Conservation (phyloP, 768 basidiomycete genomes). For the Pulveroboletus sp. region DNA sequence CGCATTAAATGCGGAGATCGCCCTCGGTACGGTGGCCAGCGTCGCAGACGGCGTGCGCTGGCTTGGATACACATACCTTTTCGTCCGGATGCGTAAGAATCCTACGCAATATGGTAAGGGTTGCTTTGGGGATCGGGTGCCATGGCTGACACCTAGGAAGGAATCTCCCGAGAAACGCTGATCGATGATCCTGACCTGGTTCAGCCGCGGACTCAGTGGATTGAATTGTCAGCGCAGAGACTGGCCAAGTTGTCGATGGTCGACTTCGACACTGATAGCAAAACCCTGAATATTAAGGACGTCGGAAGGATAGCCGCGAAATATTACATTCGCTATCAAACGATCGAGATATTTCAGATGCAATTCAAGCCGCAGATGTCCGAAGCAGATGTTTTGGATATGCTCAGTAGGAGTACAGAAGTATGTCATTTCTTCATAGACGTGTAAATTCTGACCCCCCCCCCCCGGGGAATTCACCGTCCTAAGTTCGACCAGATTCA, state of each 20-base stretch:
- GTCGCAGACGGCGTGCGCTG: constrained; percentile 85
- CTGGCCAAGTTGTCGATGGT: constrained; percentile 81
- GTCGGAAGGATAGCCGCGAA: constrained; percentile 94
- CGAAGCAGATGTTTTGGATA: constrained; percentile 84
- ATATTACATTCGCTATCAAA: constrained; percentile 86
- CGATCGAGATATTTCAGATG: constrained; percentile 83
- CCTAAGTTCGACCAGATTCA: constrained; percentile 93
- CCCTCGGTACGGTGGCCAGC: constrained; percentile 90
- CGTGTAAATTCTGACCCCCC: not conserved
- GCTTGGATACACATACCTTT: constrained; percentile 96
- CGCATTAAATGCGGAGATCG: constrained; percentile 90
- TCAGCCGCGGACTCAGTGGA: constrained; percentile 63
- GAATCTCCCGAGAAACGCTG: constrained; percentile 65
- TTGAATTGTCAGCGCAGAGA: constrained; percentile 58
- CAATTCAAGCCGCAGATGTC: constrained; percentile 79
- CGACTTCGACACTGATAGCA: constrained; percentile 55
- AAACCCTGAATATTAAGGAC: constrained; percentile 73
- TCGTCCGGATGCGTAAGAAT: constrained; percentile 91
- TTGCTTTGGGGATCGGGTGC: not conserved
- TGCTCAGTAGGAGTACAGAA: constrained; percentile 91
- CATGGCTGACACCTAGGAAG: constrained; percentile 36
- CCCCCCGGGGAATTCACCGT: no score
- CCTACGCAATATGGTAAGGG: constrained; percentile 76
- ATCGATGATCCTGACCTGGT: constrained; percentile 71
- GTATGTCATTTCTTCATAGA: constrained; percentile 36